Evolutionary conservation across 441 rosid genomes (phyloP), one percentile per base, ranked within the genome.

Genomic region (Bocquillonia castaneifolia): DNA sequence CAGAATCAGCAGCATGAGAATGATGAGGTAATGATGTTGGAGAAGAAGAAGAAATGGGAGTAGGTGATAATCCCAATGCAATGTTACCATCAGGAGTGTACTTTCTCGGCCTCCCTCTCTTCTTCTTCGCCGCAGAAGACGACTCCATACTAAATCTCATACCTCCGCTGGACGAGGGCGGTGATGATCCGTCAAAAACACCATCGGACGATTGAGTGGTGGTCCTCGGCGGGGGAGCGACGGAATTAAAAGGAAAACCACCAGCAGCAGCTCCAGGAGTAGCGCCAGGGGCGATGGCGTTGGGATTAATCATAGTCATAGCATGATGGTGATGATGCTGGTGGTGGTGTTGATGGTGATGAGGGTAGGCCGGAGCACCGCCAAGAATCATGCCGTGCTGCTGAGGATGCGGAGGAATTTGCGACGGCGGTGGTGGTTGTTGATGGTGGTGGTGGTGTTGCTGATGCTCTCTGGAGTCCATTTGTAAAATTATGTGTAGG

Each of bases 101-200:
- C 85, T 94, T 91, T 68, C 97, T 88, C 3, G 97, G 97, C 42
- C 99, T 59, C 1, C 99, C 97, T 0, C 97, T 81, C 80, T 87
- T 93, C 91, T 93, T 93, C 88, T 88, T 88, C n/a, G n/a, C n/a
- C n/a, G n/a, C n/a, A n/a, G n/a, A n/a, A 6, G 72, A 78, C 1
- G 89, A 80, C 63, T 88, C 98, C 65, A 82, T 81, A 73, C 79
- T 78, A 66, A 89, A 91, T 75, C 88, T 51, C 86, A 70, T 68
- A 57, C 81, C 80, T 0, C 55, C 81, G 0, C 51, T 12, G 6
- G 82, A 58, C 26, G 78, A 71, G 56, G 84, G 83, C 67, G 87
- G 86, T 67, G 91, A 75, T 76, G 96, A 83, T 78, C 89, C 96
- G 42, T 89, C 96, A 61, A 86, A 88, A 34, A 56, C 62, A 17